Conservation (phyloP, 768 basidiomycete genomes). For the Melanogaster broomeanus region DNA sequence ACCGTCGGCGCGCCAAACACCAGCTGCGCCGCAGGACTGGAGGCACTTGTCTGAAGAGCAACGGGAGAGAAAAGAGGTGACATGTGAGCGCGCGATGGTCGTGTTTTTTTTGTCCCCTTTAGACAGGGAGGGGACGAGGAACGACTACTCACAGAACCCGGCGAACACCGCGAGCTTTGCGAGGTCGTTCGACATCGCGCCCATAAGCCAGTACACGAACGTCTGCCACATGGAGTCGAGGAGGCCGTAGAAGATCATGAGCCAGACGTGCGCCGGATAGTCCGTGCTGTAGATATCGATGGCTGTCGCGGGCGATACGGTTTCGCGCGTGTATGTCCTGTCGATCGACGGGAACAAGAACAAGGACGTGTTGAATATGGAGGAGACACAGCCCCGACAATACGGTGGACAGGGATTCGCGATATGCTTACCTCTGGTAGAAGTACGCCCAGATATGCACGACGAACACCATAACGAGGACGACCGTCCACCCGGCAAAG, state of each 20-base stretch:
- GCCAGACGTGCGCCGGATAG: conserved; percentile 58
- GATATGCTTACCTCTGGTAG: conserved; percentile 63
- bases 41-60: conserved; percentile 71
- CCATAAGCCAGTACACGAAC: conserved; percentile 82
- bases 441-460: conserved; percentile 80
- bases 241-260: conserved; percentile 75
- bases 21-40: conserved; percentile 74
- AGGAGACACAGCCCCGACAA: not conserved
- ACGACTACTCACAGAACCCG: conserved; percentile 83
- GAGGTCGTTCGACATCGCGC: conserved; percentile 83
- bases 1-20: conserved; percentile 72
- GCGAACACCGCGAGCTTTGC: conserved; percentile 78
- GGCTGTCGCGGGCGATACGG: conserved; percentile 36
- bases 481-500: conserved; percentile 66
- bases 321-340: conserved; percentile 62
- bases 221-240: conserved; percentile 89
- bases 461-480: conserved; percentile 65
- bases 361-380: too few species aligned
- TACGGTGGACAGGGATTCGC: not conserved
- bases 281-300: conserved; percentile 61
- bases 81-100: not conserved
- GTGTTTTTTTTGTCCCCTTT: not conserved
- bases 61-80: too few species aligned
- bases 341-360: not conserved
- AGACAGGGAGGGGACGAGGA: too few species aligned